phyloP scores from a whole-genome alignment of 1,284 basidiomycete species.

The Sphaerobolus stellatus region DNA sequence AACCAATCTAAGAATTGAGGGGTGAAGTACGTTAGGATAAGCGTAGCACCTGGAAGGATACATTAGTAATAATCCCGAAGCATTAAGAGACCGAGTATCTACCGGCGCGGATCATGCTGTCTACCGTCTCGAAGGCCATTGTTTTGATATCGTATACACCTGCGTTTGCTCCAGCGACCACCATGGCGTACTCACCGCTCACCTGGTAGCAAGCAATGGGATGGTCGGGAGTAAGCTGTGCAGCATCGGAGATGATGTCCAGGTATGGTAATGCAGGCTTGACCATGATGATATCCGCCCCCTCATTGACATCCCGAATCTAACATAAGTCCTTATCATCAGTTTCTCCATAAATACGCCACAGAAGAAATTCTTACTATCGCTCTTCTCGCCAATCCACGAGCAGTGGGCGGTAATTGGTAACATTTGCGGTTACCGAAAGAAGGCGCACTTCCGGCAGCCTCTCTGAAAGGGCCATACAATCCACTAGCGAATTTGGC shows the following conservation, averaged over 20 bases:
- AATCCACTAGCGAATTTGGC: slow-evolving; percentile 97
- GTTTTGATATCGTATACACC: slow-evolving; percentile 90
- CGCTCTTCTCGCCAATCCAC: slow-evolving; percentile 90
- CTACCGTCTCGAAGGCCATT: slow-evolving; percentile 93
- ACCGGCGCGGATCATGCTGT: slow-evolving; percentile 91
- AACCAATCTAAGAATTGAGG: slow-evolving; percentile 95
- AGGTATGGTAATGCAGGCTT: slow-evolving; percentile 96
- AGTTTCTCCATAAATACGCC: slow-evolving; percentile 1
- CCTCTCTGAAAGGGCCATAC: slow-evolving; percentile 98
- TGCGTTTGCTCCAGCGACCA: slow-evolving; percentile 89
- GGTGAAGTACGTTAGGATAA: slow-evolving; percentile 94
- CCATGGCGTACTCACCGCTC: slow-evolving; percentile 96
- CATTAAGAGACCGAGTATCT: slow-evolving; percentile 26
- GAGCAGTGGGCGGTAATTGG: slow-evolving; percentile 87
- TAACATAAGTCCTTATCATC: slow-evolving; percentile 35
- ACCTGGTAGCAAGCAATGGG: slow-evolving; percentile 96
- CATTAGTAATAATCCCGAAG: slow-evolving; percentile 15
- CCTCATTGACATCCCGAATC: slow-evolving; percentile 89
- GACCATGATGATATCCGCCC: slow-evolving; percentile 99
- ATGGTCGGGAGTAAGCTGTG: slow-evolving; percentile 78
- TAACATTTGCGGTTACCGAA: slow-evolving; percentile 98
- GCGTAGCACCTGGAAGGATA: slow-evolving; percentile 64
- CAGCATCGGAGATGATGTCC: slow-evolving; percentile 91
- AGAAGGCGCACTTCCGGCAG: slow-evolving; percentile 90
- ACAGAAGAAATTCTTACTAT: slow-evolving; percentile 60